Evolutionary conservation across 306 rosid species (phyloP), one percentile per base, ranked within the genome.

Genomic region (Luffa aegyptiaca): DNA sequence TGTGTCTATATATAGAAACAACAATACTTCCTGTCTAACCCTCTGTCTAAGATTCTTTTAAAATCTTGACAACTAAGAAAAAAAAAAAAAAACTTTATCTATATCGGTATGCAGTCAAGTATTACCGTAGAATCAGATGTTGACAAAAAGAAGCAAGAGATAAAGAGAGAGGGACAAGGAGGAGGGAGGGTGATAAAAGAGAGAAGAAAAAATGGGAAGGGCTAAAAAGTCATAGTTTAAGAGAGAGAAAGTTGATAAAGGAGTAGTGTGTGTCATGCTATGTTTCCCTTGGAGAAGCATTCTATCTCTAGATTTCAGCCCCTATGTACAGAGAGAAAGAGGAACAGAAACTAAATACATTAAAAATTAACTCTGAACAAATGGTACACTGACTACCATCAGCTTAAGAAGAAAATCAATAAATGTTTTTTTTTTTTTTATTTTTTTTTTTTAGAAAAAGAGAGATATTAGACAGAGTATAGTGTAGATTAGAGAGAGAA

Each of bases 1-100:
- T 89, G 51, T 16, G 77, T 76, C 35, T 79, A 69, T 80, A 81
- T 86, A 82, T 89, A 81, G 55, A 26, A 26, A 26, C 31, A 26
- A 26, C 31, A 26, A 26, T 26, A 26, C 31, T 26, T 26, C 31
- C 1, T 26, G 31, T 26, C 31, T 26, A 26, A n/a, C n/a, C n/a
- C n/a, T n/a, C n/a, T n/a, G n/a, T n/a, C n/a, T n/a, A n/a, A n/a
- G n/a, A n/a, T n/a, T n/a, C n/a, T n/a, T n/a, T n/a, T n/a, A n/a
- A n/a, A n/a, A n/a, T n/a, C n/a, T n/a, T n/a, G n/a, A n/a, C n/a
- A n/a, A n/a, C n/a, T n/a, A n/a, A n/a, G n/a, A n/a, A n/a, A n/a
- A n/a, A n/a, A n/a, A n/a, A n/a, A n/a, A n/a, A n/a, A n/a, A n/a
- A n/a, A n/a, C n/a, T n/a, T n/a, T n/a, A n/a, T n/a, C n/a, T 26